phyloP scores from a whole-genome alignment of 2,329 filamentous ascomycete genomes.

The Epichloe aotearoae region DNA sequence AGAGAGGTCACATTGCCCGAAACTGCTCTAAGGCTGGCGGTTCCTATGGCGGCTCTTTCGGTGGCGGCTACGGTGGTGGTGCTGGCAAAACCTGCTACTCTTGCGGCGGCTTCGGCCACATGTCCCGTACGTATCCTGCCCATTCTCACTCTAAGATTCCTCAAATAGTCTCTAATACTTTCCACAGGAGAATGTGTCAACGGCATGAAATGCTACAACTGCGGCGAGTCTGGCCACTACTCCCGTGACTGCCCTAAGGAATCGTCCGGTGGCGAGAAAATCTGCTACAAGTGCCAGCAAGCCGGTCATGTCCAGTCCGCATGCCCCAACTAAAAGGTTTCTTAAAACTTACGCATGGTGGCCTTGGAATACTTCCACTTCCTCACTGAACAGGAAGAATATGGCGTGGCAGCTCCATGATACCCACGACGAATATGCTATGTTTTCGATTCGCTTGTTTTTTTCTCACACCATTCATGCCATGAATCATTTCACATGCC shows the following conservation, averaged over 20 bases:
- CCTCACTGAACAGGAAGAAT: slow-evolving; percentile 13
- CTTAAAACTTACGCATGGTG: slow-evolving; percentile 7
- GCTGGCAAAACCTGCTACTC: slow-evolving; percentile 89
- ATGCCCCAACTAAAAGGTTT: slow-evolving; percentile 57
- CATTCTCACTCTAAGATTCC: too few relatives aligned
- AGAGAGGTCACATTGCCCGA: slow-evolving; percentile 90
- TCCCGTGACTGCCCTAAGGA: slow-evolving; percentile 94
- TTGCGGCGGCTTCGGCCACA: slow-evolving; percentile 92
- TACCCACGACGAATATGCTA: slow-evolving; percentile 25
- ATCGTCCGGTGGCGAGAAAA: slow-evolving; percentile 73
- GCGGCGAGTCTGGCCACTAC: slow-evolving; percentile 84
- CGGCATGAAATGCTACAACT: slow-evolving; percentile 99
- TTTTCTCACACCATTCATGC: slow-evolving; percentile 11
- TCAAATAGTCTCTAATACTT: slow-evolving; percentile 9
- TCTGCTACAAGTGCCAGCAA: slow-evolving; percentile 93
- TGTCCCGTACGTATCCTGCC: slow-evolving; percentile 53
- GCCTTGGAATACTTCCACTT: slow-evolving; percentile 12
- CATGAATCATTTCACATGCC: slow-evolving; percentile 10
- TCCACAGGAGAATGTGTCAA: slow-evolving; percentile 77
- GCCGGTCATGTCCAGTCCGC: slow-evolving; percentile 82
- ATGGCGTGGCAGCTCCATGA: slow-evolving; percentile 29
- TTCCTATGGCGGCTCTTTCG: slow-evolving; percentile 22
- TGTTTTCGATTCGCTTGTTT: slow-evolving; percentile 14
- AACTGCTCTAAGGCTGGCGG: slow-evolving; percentile 62
- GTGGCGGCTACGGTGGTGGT: slow-evolving; percentile 31